Evolutionary conservation across 352 stramenopile genomes (phyloP).

Genomic region (Pythium vanterpoolii): DNA sequence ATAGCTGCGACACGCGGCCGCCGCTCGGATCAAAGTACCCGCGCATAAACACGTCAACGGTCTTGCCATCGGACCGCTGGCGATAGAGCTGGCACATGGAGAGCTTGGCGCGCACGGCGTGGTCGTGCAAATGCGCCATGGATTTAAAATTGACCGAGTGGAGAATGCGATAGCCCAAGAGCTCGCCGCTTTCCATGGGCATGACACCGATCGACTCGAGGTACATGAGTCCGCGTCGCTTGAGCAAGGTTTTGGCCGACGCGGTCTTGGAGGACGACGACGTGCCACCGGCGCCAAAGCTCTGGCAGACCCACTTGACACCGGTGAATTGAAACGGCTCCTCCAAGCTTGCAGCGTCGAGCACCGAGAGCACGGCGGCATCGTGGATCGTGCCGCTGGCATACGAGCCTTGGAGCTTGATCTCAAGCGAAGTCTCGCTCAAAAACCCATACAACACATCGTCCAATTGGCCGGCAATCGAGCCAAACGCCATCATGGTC

Average conservation of each 20-base stretch:
- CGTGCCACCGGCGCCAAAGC: constrained; percentile 24
- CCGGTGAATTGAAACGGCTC: constrained; percentile 57
- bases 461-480: constrained; percentile 45
- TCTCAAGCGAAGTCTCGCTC: constrained; percentile 43
- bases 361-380: constrained; percentile 36
- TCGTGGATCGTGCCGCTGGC: constrained; percentile 36
- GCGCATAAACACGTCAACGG: constrained; percentile 45
- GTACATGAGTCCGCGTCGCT: constrained; percentile 52
- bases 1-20: constrained; percentile 34
- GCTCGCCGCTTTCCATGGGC: constrained; percentile 31
- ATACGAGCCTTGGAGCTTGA: constrained; percentile 63
- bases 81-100: constrained; percentile 51
- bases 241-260: constrained; percentile 30
- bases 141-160: constrained; percentile 64
- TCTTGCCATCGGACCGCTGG: constrained; percentile 30
- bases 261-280: constrained; percentile 12
- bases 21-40: constrained; percentile 57
- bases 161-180: constrained; percentile 54
- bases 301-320: constrained; percentile 50
- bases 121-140: constrained; percentile 36
- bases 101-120: constrained; percentile 40
- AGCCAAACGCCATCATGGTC: constrained; percentile 41
- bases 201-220: constrained; percentile 47
- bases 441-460: constrained; percentile 59
- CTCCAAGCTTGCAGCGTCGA: constrained; percentile 33